phyloP scores from a whole-genome alignment of 345 rosid genomes.

The Gossypium herbaceum region DNA sequence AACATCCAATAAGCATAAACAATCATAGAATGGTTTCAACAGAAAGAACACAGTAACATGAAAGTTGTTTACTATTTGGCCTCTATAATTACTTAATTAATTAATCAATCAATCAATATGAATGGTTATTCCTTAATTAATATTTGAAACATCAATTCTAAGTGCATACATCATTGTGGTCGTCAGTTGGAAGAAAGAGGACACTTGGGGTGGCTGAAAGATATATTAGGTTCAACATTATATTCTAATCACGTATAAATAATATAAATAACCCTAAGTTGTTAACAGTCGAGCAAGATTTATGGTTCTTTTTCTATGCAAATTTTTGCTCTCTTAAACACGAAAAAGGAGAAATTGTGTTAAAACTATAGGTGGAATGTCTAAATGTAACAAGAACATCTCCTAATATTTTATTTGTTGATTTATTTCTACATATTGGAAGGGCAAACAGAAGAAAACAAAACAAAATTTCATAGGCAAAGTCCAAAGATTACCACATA shows the following conservation, averaged over 20 bases:
- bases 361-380: not conserved
- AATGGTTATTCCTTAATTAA: not conserved
- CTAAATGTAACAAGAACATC: not conserved
- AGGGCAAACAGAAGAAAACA: too few relatives aligned
- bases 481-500: too few relatives aligned
- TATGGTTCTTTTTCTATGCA: not conserved
- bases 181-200: not conserved
- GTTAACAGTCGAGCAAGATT: not conserved
- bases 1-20: too few relatives aligned
- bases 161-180: not conserved
- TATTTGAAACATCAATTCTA: not conserved
- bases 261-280: not conserved
- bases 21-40: not conserved
- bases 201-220: not conserved
- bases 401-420: too few relatives aligned
- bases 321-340: too few relatives aligned
- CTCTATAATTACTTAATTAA: not conserved
- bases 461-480: too few relatives aligned
- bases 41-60: not conserved
- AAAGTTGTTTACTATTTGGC: not conserved
- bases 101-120: not conserved
- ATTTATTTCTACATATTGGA: too few relatives aligned
- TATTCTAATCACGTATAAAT: not conserved
- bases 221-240: not conserved
- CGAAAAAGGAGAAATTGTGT: too few relatives aligned